A percentile compares a stretch with the other conserved stretches of the same genome.
These are phyloP conservation scores for Pestalotiopsis sp. DNA, from an alignment of 2,329 filamentous ascomycete genomes.

Conservation along the genomic window DNA sequence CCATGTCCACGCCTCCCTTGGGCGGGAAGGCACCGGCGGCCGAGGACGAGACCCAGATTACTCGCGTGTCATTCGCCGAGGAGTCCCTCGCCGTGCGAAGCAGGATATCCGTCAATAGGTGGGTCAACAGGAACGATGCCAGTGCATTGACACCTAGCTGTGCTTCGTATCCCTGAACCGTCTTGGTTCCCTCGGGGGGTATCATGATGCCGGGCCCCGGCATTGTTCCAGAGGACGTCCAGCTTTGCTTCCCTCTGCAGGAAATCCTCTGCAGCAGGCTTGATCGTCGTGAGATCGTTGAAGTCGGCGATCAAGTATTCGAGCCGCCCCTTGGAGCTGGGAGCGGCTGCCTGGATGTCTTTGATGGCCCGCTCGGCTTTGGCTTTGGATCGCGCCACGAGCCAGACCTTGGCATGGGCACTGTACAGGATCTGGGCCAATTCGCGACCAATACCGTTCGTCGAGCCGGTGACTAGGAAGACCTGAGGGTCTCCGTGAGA, in stretches of 20 bases:
- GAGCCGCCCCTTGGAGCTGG: background rate
- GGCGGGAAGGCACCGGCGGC: background rate
- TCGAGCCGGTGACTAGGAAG: background rate
- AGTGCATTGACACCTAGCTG: slow-evolving; percentile 25
- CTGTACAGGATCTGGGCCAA: background rate
- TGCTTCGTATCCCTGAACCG: slow-evolving; percentile 26
- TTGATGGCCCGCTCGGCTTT: background rate
- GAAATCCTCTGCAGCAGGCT: slow-evolving; percentile 22
- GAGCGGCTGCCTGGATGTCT: background rate
- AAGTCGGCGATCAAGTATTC: slow-evolving; percentile 25
- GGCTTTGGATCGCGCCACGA: background rate
- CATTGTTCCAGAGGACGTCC: slow-evolving; percentile 38
- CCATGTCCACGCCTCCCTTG: background rate
- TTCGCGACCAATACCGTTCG: background rate
- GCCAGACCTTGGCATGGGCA: background rate
- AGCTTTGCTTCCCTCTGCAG: slow-evolving; percentile 20
- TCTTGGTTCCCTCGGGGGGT: slow-evolving; percentile 30
- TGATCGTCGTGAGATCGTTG: slow-evolving; percentile 25
- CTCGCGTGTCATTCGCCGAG: background rate
- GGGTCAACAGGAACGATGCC: slow-evolving; percentile 7
- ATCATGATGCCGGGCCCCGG: slow-evolving; percentile 36
- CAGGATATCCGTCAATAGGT: slow-evolving; percentile 21
- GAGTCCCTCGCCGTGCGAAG: slow-evolving; percentile 6
- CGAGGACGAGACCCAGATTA: background rate
- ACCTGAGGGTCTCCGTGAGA: background rate